phyloP scores from a whole-genome alignment of 306 rosid species.

The Spatholobus suberectus region DNA sequence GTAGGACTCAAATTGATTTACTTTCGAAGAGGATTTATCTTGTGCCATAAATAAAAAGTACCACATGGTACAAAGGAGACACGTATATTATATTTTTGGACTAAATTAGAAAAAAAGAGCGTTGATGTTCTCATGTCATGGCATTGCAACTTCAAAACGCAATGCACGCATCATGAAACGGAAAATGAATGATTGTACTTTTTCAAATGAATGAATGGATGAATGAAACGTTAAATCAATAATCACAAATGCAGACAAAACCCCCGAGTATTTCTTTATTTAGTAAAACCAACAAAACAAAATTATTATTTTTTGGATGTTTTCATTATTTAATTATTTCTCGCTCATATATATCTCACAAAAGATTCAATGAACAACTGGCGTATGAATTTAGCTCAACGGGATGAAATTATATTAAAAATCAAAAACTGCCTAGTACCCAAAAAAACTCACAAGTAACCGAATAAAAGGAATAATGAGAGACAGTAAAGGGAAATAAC shows the following conservation, averaged over 20 bases:
- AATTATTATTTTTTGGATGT: background rate
- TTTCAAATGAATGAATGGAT: slow-evolving; percentile 25
- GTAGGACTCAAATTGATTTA: slow-evolving; percentile 47
- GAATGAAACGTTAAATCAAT: background rate
- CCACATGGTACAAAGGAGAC: slow-evolving; percentile 35
- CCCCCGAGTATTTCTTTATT: background rate
- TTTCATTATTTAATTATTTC: background rate
- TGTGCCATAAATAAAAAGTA: slow-evolving; percentile 41
- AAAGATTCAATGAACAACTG: background rate
- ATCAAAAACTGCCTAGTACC: background rate
- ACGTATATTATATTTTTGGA: slow-evolving; percentile 23
- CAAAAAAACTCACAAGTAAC: background rate
- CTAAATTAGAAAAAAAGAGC: slow-evolving; percentile 3
- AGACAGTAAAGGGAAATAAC: background rate
- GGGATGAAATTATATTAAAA: background rate
- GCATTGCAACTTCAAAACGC: slow-evolving; percentile 41
- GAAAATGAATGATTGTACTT: slow-evolving; percentile 39
- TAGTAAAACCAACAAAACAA: background rate
- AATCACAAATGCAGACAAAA: slow-evolving; percentile 1
- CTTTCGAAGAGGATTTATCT: slow-evolving; percentile 23
- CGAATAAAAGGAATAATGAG: background rate
- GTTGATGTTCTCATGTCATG: slow-evolving; percentile 34
- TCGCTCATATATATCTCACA: background rate
- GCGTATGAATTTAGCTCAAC: background rate
- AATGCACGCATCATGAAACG: slow-evolving; percentile 42